Evolutionary conservation across 108 stramenopile species (phyloP).

Genomic region (Pseudonitzschia delicatissima): DNA sequence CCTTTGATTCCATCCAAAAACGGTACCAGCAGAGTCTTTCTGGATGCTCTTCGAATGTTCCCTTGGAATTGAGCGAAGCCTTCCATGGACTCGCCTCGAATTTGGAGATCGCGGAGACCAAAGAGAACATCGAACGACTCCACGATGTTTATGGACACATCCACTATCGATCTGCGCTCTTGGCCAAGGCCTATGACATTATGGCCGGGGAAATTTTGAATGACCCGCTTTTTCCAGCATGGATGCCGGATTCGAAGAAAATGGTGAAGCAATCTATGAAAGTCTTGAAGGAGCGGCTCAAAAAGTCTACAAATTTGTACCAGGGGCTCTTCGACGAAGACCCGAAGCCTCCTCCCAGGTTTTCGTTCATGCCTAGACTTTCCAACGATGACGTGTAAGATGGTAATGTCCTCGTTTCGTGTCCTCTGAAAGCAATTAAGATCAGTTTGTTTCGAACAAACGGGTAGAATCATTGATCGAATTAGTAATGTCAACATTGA

Average conservation of each 20-base stretch:
- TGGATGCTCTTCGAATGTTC: background rate
- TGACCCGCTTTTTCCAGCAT: background rate
- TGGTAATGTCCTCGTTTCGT: too few relatives aligned
- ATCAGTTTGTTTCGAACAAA: too few relatives aligned
- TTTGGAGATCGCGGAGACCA: background rate
- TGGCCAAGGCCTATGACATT: conserved; percentile 6
- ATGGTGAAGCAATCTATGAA: background rate
- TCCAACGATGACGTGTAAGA: too few relatives aligned
- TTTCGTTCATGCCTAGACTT: too few relatives aligned
- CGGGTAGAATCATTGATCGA: background rate
- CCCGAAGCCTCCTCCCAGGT: too few relatives aligned
- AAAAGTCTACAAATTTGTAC: too few relatives aligned
- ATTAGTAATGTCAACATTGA: background rate
- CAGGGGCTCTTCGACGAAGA: too few relatives aligned
- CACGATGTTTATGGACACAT: background rate
- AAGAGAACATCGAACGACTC: background rate
- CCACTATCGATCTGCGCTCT: background rate
- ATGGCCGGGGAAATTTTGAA: background rate
- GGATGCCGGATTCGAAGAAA: background rate
- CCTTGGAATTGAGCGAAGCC: background rate
- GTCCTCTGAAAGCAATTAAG: too few relatives aligned
- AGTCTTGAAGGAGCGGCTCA: background rate
- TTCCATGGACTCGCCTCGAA: background rate
- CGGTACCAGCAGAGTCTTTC: conserved; percentile 1
- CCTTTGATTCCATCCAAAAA: background rate